A percentile compares a stretch with the other conserved stretches of the same genome.
Conservation (phyloP, 208 protist genomes). For the Leishmania aethiopica region DNA sequence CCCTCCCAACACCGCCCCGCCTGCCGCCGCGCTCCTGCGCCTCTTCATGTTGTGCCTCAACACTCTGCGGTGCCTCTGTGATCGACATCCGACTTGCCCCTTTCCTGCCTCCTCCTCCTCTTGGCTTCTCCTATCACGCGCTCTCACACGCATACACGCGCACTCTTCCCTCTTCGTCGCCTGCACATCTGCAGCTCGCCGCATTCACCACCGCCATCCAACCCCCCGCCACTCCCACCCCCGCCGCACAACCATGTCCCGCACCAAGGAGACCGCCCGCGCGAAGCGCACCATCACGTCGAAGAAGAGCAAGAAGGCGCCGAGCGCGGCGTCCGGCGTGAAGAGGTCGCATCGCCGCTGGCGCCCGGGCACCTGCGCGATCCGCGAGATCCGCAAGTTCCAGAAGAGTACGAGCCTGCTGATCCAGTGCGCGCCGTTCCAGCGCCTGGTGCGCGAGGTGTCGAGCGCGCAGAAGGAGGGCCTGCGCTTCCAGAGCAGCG, state of each 20-base stretch:
- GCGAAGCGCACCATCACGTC: too few species aligned
- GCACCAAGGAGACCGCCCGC: conserved; percentile 99
- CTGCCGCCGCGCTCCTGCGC: background rate
- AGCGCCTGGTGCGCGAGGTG: conserved; percentile 89
- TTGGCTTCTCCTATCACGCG: background rate
- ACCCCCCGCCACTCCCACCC: background rate
- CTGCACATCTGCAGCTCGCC: background rate
- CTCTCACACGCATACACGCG: background rate
- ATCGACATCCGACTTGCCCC: background rate
- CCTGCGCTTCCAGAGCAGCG: conserved; percentile 87
- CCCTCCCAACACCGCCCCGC: background rate
- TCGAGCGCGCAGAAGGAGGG: conserved; percentile 74
- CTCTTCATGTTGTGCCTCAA: background rate
- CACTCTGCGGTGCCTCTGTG: too few species aligned
- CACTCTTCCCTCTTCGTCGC: background rate
- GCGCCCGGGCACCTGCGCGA: conserved; percentile 19
- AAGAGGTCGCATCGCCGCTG: conserved; percentile 90
- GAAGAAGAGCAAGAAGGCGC: too few species aligned
- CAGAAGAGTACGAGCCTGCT: conserved; percentile 89
- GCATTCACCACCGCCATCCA: background rate
- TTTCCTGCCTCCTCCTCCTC: background rate
- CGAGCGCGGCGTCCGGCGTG: conserved; percentile 93
- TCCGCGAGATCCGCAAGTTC: conserved; percentile 32
- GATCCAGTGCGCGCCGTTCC: conserved; percentile 89
- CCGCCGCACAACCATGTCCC: conserved; percentile 80